Evolutionary conservation across 2,329 filamentous ascomycete genomes (phyloP).

Genomic region (Taxawa tesnikishii): DNA sequence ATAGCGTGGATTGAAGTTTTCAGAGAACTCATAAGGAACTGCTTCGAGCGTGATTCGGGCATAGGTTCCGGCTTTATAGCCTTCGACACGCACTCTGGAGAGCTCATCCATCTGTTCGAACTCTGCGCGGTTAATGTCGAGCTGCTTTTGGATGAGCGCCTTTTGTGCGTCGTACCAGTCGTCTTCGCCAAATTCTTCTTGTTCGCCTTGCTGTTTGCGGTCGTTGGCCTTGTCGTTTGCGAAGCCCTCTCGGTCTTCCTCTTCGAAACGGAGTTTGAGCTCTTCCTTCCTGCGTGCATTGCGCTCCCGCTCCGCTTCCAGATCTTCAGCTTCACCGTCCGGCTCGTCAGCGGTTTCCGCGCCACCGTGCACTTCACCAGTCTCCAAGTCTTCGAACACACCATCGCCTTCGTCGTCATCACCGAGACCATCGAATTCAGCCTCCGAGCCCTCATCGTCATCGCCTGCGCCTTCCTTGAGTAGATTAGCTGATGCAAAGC

Average conservation of each 20-base stretch:
- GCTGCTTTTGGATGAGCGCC: constrained; percentile 84
- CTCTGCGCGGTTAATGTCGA: constrained; percentile 92
- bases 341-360: constrained; percentile 24
- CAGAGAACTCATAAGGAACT: constrained; percentile 82
- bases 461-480: constrained; percentile 34
- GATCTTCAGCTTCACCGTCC: constrained; percentile 33
- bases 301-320: constrained; percentile 81
- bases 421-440: constrained; percentile 34
- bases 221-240: constrained; percentile 77
- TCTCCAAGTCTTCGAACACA: constrained; percentile 76
- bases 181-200: constrained; percentile 86
- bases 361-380: constrained; percentile 45
- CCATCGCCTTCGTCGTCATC: constrained; percentile 63
- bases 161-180: constrained; percentile 99
- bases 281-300: constrained; percentile 93
- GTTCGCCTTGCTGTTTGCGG: constrained; percentile 49
- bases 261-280: constrained; percentile 84
- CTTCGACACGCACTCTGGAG: constrained; percentile 75
- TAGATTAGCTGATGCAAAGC: constrained; percentile 62
- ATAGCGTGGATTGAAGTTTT: constrained; percentile 66
- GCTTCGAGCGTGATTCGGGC: constrained; percentile 80
- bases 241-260: constrained; percentile 95
- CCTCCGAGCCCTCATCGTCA: constrained; percentile 42
- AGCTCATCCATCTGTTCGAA: constrained; percentile 77
- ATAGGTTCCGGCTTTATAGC: constrained; percentile 84